Conservation (phyloP, 768 basidiomycete genomes). For the Rhizopogon rudus region DNA sequence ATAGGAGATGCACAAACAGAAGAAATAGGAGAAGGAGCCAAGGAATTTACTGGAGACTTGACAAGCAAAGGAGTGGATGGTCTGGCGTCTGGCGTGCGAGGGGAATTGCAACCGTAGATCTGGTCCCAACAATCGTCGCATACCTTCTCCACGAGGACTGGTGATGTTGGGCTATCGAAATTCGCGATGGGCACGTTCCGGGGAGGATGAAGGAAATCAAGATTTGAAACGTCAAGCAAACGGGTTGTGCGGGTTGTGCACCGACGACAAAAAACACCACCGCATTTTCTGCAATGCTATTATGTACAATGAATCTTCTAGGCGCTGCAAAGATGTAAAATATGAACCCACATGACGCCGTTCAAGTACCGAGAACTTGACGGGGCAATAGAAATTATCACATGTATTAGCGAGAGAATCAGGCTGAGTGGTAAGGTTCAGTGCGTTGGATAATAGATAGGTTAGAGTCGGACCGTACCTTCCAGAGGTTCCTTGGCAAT, state of each 20-base stretch:
- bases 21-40: conserved; percentile 28
- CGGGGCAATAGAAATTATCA: conserved; percentile 70
- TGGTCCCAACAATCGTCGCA: conserved; percentile 78
- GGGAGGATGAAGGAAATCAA: conserved; percentile 69
- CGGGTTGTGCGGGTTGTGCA: conserved; percentile 58
- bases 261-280: conserved; percentile 65
- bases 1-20: conserved; percentile 30
- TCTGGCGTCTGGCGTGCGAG: conserved; percentile 34
- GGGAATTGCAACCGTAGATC: conserved; percentile 51
- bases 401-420: conserved; percentile 58
- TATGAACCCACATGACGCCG: conserved; percentile 62
- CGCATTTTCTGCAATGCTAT: conserved; percentile 83
- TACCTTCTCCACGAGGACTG: conserved; percentile 54
- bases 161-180: conserved; percentile 57
- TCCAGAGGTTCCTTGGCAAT: conserved; percentile 68
- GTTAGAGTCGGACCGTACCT: conserved; percentile 36
- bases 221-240: conserved; percentile 68
- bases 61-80: conserved; percentile 36
- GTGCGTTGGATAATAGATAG: conserved; percentile 2
- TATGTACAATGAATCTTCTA: conserved; percentile 16
- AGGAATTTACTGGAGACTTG: conserved; percentile 24
- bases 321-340: background rate
- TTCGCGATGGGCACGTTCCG: conserved; percentile 53
- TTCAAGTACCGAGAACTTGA: conserved; percentile 61
- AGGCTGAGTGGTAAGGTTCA: conserved; percentile 34